Evolutionary conservation across 1,139 yeast genomes (phyloP).

Genomic region (Yamadazyma aaseri): DNA sequence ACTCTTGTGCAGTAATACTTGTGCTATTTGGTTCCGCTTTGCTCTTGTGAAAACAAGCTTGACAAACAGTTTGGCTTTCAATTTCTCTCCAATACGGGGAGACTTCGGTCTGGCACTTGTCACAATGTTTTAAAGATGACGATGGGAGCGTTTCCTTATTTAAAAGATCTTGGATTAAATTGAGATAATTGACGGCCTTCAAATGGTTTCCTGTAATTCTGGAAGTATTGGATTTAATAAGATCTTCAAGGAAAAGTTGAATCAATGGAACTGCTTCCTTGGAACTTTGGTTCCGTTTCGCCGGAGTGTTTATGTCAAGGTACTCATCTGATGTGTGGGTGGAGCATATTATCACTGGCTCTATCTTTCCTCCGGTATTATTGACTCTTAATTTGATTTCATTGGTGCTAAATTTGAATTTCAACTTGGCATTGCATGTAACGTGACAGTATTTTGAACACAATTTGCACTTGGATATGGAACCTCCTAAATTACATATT

Average conservation of each 20-base stretch:
- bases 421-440: constrained; percentile 62
- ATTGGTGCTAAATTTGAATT: constrained; percentile 35
- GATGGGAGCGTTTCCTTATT: constrained; percentile 2
- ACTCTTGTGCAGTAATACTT: constrained; percentile 14
- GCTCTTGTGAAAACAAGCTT: constrained; percentile 29
- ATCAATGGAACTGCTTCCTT: constrained; percentile 39
- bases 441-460: constrained; percentile 43
- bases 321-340: constrained; percentile 27
- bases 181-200: constrained; percentile 28
- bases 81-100: constrained; percentile 45
- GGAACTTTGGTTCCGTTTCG: constrained; percentile 27
- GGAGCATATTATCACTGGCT: constrained; percentile 45
- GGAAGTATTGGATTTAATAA: constrained; percentile 20
- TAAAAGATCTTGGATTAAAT: constrained; percentile 1
- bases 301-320: constrained; percentile 26
- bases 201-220: constrained; percentile 33
- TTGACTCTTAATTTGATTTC: constrained; percentile 27
- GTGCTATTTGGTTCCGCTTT: constrained; percentile 9
- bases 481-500: constrained; percentile 10
- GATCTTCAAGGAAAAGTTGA: constrained; percentile 43
- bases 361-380: constrained; percentile 35
- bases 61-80: constrained; percentile 22
- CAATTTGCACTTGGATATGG: constrained; percentile 7
- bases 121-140: neutral
- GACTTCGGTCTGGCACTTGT: constrained; percentile 16